Evolutionary conservation across 805 yeast genomes (phyloP).

Genomic region (Candida nitratophila): DNA sequence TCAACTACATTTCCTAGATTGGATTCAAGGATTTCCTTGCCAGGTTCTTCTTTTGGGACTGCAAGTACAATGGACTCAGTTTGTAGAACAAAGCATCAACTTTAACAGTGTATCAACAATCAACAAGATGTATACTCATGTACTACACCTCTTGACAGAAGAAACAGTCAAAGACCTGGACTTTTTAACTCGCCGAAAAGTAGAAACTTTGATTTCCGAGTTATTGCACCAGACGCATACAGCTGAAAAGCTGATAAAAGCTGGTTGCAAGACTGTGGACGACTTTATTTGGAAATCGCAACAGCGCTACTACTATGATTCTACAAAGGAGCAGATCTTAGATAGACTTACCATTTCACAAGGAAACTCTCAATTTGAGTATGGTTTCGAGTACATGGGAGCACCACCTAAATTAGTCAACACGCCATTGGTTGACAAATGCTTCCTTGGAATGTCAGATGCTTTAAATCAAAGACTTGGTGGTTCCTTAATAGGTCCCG

Average conservation of each 20-base stretch:
- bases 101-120: background rate
- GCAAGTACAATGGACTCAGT: slow-evolving; percentile 51
- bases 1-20: slow-evolving; percentile 13
- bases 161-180: slow-evolving; percentile 7
- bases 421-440: slow-evolving; percentile 63
- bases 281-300: slow-evolving; percentile 42
- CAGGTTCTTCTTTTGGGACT: slow-evolving; percentile 50
- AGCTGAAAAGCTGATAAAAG: slow-evolving; percentile 1
- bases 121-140: background rate
- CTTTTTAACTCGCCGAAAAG: slow-evolving; percentile 29
- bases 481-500: slow-evolving; percentile 93
- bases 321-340: slow-evolving; percentile 13
- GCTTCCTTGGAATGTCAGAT: slow-evolving; percentile 63
- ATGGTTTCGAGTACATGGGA: slow-evolving; percentile 84
- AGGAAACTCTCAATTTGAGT: slow-evolving; percentile 41
- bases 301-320: slow-evolving; percentile 40
- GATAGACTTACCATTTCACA: slow-evolving; percentile 39
- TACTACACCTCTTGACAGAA: slow-evolving; percentile 9
- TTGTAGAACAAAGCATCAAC: slow-evolving; percentile 22
- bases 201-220: slow-evolving; percentile 63
- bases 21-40: slow-evolving; percentile 39
- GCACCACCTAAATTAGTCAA: slow-evolving; percentile 63
- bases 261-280: background rate
- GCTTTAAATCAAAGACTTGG: slow-evolving; percentile 72
- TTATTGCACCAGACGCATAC: slow-evolving; percentile 50